phyloP scores from a whole-genome alignment of 768 basidiomycete species.

The Leucosporidium yakuticum region DNA sequence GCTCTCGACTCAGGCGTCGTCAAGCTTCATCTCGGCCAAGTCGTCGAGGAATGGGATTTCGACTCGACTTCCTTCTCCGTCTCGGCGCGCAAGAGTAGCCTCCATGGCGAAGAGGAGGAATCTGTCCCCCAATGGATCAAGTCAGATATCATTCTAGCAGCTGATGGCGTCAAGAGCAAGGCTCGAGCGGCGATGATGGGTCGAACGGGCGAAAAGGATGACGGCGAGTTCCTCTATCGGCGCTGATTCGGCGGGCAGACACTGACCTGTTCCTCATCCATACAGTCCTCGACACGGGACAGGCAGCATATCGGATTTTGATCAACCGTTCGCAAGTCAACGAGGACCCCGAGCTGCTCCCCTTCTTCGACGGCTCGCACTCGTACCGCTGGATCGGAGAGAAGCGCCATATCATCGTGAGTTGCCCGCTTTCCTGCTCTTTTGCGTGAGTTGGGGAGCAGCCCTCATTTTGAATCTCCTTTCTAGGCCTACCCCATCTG shows the following conservation, averaged over 20 bases:
- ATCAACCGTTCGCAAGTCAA: constrained; percentile 41
- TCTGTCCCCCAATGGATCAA: constrained; percentile 33
- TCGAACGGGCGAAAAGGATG: constrained; percentile 41
- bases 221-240: neutral
- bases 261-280: neutral
- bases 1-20: constrained; percentile 40
- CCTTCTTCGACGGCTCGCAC: constrained; percentile 41
- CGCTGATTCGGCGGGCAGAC: neutral
- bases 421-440: neutral
- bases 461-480: neutral
- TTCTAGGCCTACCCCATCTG: constrained; percentile 45
- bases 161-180: constrained; percentile 46
- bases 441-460: too few species aligned
- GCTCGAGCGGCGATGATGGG: constrained; percentile 43
- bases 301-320: constrained; percentile 47
- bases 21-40: constrained; percentile 39
- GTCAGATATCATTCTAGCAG: constrained; percentile 45
- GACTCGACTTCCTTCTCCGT: constrained; percentile 36
- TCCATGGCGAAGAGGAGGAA: constrained; percentile 8
- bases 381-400: constrained; percentile 47
- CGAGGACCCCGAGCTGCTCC: constrained; percentile 44
- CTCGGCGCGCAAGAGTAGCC: neutral
- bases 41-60: constrained; percentile 41
- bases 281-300: constrained; percentile 45
- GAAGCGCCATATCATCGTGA: constrained; percentile 43